Percentiles rank a stretch among this genome's conserved stretches.
Conservation (phyloP, 2,329 filamentous ascomycete genomes). For the Arthroderma uncinatum region DNA sequence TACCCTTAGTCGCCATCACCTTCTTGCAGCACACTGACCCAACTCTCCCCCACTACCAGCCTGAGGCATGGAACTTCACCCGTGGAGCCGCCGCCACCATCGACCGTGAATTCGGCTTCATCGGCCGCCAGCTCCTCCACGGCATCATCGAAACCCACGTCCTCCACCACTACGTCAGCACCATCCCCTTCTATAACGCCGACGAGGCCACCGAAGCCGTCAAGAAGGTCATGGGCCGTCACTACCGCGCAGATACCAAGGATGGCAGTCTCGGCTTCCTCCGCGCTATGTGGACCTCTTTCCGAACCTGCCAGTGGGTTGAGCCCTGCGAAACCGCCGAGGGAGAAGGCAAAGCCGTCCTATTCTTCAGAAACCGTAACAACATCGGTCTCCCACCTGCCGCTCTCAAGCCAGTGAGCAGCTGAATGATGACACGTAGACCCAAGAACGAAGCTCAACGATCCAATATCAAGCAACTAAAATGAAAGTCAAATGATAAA, state of each 20-base stretch:
- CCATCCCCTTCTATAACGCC: slow-evolving; percentile 92
- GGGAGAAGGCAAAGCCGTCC: slow-evolving; percentile 69
- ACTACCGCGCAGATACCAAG: slow-evolving; percentile 76
- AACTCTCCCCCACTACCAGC: slow-evolving; percentile 80
- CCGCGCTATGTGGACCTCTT: slow-evolving; percentile 65
- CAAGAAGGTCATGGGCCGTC: slow-evolving; percentile 84
- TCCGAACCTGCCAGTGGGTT: slow-evolving; percentile 91
- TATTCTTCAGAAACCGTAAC: slow-evolving; percentile 95
- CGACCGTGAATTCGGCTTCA: slow-evolving; percentile 93
- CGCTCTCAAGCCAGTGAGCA: slow-evolving; percentile 1
- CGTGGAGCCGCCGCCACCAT: slow-evolving; percentile 92
- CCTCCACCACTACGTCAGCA: slow-evolving; percentile 92
- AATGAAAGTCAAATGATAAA: neutral
- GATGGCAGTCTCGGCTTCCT: slow-evolving; percentile 76
- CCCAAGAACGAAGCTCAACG: neutral
- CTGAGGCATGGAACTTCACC: slow-evolving; percentile 79
- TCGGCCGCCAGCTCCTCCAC: slow-evolving; percentile 81
- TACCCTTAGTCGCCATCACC: slow-evolving; percentile 76
- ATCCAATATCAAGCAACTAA: neutral
- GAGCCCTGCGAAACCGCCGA: slow-evolving; percentile 75
- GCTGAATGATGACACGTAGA: neutral
- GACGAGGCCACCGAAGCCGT: slow-evolving; percentile 91
- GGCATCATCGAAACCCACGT: slow-evolving; percentile 97
- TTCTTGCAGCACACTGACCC: slow-evolving; percentile 97
- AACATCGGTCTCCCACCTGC: slow-evolving; percentile 49